A percentile compares a stretch with the other conserved stretches of the same genome.
Evolutionary conservation across 139 green algal species (phyloP).

Genomic region (Dunaliella sp.): DNA sequence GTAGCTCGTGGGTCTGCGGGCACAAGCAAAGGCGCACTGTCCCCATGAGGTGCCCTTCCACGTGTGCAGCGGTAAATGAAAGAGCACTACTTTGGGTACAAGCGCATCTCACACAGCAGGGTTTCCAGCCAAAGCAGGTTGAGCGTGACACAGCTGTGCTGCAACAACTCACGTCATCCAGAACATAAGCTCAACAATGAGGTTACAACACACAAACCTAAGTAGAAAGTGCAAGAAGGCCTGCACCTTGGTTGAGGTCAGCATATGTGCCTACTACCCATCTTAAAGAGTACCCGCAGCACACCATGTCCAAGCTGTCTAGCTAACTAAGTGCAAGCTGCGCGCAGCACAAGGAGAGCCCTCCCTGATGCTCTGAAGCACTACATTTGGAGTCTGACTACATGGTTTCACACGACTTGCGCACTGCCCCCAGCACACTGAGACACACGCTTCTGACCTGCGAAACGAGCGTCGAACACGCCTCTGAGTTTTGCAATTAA

Average conservation of each 20-base stretch:
- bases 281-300: neutral
- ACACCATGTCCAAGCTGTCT: neutral
- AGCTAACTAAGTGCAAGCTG: neutral
- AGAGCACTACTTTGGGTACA: neutral
- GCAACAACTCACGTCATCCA: no score
- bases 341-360: neutral
- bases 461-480: slow-evolving; percentile 46
- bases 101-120: neutral
- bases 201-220: no score
- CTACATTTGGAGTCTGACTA: neutral
- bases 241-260: no score
- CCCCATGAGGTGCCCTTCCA: neutral
- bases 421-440: neutral
- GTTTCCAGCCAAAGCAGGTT: no score
- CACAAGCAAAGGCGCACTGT: neutral
- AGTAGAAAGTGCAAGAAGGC: no score
- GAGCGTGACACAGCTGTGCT: no score
- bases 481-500: slow-evolving; percentile 24
- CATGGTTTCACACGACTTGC: neutral
- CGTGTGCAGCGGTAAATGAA: neutral
- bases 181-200: no score
- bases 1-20: slow-evolving; percentile 47
- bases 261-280: no score
- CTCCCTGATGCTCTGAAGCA: neutral
- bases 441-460: neutral